A percentile compares a stretch with the other conserved stretches of the same genome.
phyloP scores from a whole-genome alignment of 176 grass and related monocot genomes.

The Phoenix dactylifera region DNA sequence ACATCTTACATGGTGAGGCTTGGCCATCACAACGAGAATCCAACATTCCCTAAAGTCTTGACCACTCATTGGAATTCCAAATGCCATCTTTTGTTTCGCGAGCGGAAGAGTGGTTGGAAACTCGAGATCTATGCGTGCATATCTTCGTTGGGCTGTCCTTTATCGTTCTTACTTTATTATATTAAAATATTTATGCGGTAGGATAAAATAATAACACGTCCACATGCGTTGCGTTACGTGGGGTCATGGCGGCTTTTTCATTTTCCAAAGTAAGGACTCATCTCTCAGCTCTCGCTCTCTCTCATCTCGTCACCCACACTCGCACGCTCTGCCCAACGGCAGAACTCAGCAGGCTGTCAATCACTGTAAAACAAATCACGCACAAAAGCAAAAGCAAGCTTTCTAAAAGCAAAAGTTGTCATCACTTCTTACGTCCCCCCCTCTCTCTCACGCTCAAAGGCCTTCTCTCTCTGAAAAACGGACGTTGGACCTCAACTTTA shows the following conservation, averaged over 20 bases:
- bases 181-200: background rate
- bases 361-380: no score
- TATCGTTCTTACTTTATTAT: background rate
- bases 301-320: no score
- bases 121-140: conserved; percentile 13
- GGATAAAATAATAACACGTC: conserved; percentile 14
- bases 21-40: conserved; percentile 14
- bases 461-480: no score
- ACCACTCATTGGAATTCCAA: conserved; percentile 29
- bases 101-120: conserved; percentile 6
- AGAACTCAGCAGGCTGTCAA: no score
- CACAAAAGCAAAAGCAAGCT: no score
- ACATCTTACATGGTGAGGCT: no score
- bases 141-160: background rate
- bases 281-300: no score
- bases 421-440: no score
- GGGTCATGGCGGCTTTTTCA: conserved; percentile 7
- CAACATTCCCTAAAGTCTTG: conserved; percentile 21
- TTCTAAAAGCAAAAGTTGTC: no score
- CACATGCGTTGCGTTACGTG: conserved; percentile 5
- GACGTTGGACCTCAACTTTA: no score
- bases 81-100: conserved; percentile 10
- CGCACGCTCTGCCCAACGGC: no score
- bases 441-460: no score
- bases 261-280: background rate